These are phyloP conservation scores for Rhizopogon vulgaris DNA, from an alignment of 768 basidiomycete genomes.

Conservation along the genomic window DNA sequence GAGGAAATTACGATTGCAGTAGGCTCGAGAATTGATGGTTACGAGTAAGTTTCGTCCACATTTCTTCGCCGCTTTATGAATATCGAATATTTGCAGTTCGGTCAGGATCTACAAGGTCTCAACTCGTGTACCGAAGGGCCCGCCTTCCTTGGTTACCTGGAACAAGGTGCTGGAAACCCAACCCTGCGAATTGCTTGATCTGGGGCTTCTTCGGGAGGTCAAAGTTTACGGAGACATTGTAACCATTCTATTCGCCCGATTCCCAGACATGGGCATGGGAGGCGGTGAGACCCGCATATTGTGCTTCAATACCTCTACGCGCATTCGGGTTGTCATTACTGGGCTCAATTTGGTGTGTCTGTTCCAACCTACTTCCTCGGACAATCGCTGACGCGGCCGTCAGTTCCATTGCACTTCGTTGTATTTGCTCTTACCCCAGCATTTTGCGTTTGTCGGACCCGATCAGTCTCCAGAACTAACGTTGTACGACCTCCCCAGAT, in stretches of 20 bases:
- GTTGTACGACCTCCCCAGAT: not conserved
- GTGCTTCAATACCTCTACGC: not conserved
- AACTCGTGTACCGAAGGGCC: constrained; percentile 4
- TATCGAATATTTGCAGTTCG: constrained; percentile 9
- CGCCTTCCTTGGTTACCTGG: not conserved
- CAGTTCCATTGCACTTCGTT: not conserved
- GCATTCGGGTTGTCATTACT: not conserved
- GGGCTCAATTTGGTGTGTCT: not conserved
- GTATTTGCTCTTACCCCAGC: not conserved
- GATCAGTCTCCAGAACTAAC: not conserved
- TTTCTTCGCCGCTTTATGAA: not conserved
- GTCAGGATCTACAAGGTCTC: constrained; percentile 19
- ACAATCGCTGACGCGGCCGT: not conserved
- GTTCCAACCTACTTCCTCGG: not conserved
- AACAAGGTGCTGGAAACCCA: constrained; percentile 14
- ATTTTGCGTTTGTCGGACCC: not conserved
- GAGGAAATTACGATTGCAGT: constrained; percentile 17
- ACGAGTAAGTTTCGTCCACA: constrained; percentile 12
- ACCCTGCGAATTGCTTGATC: constrained; percentile 7
- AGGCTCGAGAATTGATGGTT: constrained; percentile 8
- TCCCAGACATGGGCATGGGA: not conserved
- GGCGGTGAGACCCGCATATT: not conserved
- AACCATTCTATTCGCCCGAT: constrained; percentile 9
- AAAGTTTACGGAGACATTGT: constrained; percentile 19
- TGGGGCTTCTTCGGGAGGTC: constrained; percentile 14